Conservation (phyloP, 352 stramenopile species). For the Halophytophthora batemanensis region DNA sequence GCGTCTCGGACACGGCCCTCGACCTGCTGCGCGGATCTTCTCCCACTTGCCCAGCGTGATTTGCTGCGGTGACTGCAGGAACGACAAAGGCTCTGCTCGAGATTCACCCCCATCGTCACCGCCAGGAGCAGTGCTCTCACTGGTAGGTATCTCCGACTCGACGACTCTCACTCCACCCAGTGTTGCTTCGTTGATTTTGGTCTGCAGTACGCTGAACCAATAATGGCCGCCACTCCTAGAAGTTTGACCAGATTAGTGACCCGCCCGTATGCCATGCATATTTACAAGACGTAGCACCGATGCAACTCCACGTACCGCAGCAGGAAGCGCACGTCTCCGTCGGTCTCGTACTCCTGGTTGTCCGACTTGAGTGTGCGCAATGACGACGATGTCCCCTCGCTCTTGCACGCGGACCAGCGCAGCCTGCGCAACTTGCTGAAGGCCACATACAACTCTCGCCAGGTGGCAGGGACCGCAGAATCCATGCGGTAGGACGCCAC, state of each 20-base stretch:
- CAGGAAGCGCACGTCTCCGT: conserved; percentile 36
- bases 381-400: conserved; percentile 44
- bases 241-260: neutral
- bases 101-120: neutral
- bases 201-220: conserved; percentile 66
- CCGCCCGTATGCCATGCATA: neutral
- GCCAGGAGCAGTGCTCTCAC: neutral
- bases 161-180: conserved; percentile 11
- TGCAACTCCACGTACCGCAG: conserved; percentile 30
- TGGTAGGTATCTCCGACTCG: conserved; percentile 1
- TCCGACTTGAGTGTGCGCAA: conserved; percentile 62
- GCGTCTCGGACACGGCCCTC: conserved; percentile 45
- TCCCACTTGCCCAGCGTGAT: conserved; percentile 55
- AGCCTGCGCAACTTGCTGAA: conserved; percentile 41
- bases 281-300: neutral
- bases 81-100: conserved; percentile 25
- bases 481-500: conserved; percentile 67
- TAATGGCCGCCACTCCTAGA: conserved; percentile 68
- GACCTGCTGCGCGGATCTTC: conserved; percentile 44
- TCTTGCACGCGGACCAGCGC: conserved; percentile 36
- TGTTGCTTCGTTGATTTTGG: conserved; percentile 18
- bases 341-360: conserved; percentile 62
- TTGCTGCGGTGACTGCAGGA: conserved; percentile 33
- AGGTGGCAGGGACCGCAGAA: conserved; percentile 51
- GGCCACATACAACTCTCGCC: conserved; percentile 51